Evolutionary conservation across 108 stramenopile species (phyloP), one percentile per base, ranked within the genome.

Genomic region (Nitzschia sp.): DNA sequence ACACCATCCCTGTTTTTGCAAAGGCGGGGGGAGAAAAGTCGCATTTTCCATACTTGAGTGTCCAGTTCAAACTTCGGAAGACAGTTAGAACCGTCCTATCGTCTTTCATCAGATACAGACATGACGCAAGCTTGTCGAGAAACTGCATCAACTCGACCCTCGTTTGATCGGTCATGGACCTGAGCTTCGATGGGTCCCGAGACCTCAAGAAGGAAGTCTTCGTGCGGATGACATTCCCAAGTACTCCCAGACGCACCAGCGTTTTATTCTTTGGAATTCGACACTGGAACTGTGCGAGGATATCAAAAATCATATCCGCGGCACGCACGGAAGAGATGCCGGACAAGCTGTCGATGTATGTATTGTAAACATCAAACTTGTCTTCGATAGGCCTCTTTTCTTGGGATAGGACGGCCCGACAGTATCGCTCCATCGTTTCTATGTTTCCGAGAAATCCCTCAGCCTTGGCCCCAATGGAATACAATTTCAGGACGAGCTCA

Each of bases 361-460:
- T 27, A 21, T 31, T 45, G 31, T 68, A 68, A 25, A 44, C 69
- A 16, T 19, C 35, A 19, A 63, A 44, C 45, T 66, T 78, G n/a
- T 66, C 77, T 3, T 62, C 58, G 17, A 58, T 3, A 11, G 56
- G 25, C 16, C 9, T 15, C n/a, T 23, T 17, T 17, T 25, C 21
- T 19, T 68, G 72, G 1, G 47, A 32, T 15, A 77, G 9, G 1
- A 71, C 58, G 15, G 17, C 52, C 3, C 57, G 9, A 25, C 30
- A 64, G 11, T 38, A 52, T 16, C 28, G n/a, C 3, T 59, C 44
- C 63, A 71, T 59, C 16, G 5, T 31, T 17, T 64, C 69, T 2
- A 65, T 58, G 46, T 77, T 63, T 15, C 69, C 76, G 19, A 38
- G 16, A 31, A 46, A 64, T 19, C 45, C 28, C 31, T 77, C 34